Percentiles rank a stretch among this genome's conserved stretches.
Evolutionary conservation across 2,329 filamentous ascomycete genomes (phyloP).

Genomic region (Aureobasidium melanogenum): DNA sequence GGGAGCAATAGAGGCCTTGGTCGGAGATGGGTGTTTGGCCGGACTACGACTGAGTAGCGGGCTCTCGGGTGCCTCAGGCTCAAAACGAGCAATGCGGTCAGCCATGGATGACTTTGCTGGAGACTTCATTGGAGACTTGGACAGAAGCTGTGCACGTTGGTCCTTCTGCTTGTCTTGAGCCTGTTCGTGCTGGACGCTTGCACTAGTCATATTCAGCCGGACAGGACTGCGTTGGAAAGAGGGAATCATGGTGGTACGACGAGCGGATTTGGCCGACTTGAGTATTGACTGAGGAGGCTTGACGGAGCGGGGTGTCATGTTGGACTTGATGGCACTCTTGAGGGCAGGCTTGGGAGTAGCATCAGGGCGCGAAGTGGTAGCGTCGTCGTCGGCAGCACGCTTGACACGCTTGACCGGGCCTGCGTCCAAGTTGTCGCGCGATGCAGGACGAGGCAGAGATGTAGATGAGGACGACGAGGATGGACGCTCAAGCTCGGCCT

Average conservation of each 20-base stretch:
- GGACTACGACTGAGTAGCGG: slow-evolving; percentile 24
- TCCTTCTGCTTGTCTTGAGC: not conserved
- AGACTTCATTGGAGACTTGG: slow-evolving; percentile 14
- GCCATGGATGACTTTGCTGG: slow-evolving; percentile 14
- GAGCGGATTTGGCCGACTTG: slow-evolving; percentile 19
- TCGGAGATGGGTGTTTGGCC: slow-evolving; percentile 16
- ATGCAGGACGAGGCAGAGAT: slow-evolving; percentile 23
- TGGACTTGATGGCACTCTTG: not conserved
- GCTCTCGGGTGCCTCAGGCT: slow-evolving; percentile 11
- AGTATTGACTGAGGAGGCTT: slow-evolving; percentile 24
- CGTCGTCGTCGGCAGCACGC: slow-evolving; percentile 53
- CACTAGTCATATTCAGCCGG: slow-evolving; percentile 13
- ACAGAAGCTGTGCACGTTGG: not conserved
- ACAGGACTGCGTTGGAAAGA: slow-evolving; percentile 19
- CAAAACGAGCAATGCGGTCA: slow-evolving; percentile 3
- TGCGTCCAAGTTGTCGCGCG: slow-evolving; percentile 18
- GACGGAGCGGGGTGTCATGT: not conserved
- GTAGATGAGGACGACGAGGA: slow-evolving; percentile 14
- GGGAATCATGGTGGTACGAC: slow-evolving; percentile 25
- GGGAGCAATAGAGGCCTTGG: not conserved
- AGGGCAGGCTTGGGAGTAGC: slow-evolving; percentile 34
- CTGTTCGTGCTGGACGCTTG: slow-evolving; percentile 7
- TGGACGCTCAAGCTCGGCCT: slow-evolving; percentile 54
- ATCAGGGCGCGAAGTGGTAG: slow-evolving; percentile 54
- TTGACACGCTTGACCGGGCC: slow-evolving; percentile 62